A percentile compares a stretch with the other conserved stretches of the same genome.
These are phyloP conservation scores for Coriaria nepalensis DNA, from an alignment of 306 rosid species.

Conservation along the genomic window DNA sequence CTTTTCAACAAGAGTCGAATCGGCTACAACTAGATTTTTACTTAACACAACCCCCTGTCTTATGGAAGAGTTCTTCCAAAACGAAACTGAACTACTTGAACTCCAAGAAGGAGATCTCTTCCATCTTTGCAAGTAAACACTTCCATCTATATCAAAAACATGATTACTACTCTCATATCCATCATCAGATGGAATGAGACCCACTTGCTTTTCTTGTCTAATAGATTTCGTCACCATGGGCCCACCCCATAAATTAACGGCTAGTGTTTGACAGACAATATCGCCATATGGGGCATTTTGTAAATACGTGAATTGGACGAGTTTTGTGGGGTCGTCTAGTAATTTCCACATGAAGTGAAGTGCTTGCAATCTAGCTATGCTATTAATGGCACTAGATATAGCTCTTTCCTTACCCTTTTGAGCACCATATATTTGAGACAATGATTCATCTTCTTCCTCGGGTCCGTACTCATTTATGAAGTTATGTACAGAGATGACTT, in stretches of 20 bases:
- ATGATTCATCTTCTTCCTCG: constrained; percentile 45
- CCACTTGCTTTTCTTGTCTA: constrained; percentile 23
- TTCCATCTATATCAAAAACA: constrained; percentile 79
- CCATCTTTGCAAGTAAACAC: constrained; percentile 82
- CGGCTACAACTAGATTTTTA: constrained; percentile 79
- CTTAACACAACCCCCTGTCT: constrained; percentile 66
- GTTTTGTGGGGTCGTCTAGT: constrained; percentile 75
- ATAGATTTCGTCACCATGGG: constrained; percentile 42
- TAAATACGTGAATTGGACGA: constrained; percentile 72
- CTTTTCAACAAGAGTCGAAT: constrained; percentile 49
- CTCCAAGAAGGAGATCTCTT: constrained; percentile 78
- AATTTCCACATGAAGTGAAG: constrained; percentile 70
- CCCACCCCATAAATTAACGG: constrained; percentile 87
- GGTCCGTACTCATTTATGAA: constrained; percentile 69
- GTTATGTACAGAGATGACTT: constrained; percentile 63
- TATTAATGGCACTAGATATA: constrained; percentile 42
- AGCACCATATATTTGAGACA: constrained; percentile 60
- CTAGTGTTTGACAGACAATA: constrained; percentile 69
- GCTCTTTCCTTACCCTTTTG: constrained; percentile 71
- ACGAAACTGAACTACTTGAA: constrained; percentile 44
- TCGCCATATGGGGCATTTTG: constrained; percentile 62
- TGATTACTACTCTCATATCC: constrained; percentile 36
- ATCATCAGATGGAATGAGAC: constrained; percentile 31
- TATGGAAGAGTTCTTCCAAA: constrained; percentile 63
- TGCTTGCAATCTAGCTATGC: constrained; percentile 77